phyloP scores from a whole-genome alignment of 1,284 basidiomycete genomes.

The Ceratobasidium sp. region DNA sequence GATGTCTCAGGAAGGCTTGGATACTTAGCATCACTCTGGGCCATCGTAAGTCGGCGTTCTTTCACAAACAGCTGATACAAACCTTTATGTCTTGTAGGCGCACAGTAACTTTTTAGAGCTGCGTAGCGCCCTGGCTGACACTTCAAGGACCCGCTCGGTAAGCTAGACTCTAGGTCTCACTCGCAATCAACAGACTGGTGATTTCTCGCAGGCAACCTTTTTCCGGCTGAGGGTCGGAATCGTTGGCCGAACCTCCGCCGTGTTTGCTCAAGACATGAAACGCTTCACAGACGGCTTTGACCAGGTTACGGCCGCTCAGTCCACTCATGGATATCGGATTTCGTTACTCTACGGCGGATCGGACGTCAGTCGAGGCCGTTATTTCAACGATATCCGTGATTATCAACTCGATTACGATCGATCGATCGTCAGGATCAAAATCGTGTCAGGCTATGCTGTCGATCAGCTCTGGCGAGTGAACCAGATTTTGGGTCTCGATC shows the following conservation, averaged over 20 bases:
- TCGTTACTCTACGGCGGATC: slow-evolving; percentile 2
- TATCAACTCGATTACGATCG: not conserved
- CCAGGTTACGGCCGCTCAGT: not conserved
- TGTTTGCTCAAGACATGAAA: slow-evolving; percentile 15
- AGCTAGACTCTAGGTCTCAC: not conserved
- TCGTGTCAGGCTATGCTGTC: not conserved
- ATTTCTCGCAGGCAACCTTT: not conserved
- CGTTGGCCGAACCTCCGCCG: not conserved
- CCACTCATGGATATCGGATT: not conserved
- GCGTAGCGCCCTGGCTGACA: not conserved
- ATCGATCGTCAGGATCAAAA: not conserved
- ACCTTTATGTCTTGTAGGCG: not conserved
- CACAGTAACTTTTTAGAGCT: slow-evolving; percentile 10
- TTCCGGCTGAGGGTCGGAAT: not conserved
- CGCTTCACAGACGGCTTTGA: not conserved
- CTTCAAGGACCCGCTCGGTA: not conserved
- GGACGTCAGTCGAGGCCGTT: not conserved
- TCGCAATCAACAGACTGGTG: not conserved
- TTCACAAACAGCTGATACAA: not conserved
- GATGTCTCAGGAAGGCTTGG: not conserved
- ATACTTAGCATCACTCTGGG: not conserved
- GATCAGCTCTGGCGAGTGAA: not conserved
- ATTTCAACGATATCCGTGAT: not conserved
- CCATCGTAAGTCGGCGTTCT: not conserved
- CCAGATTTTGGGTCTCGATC: not conserved